These are phyloP conservation scores for Xylaria sp. DNA, from an alignment of 2,329 filamentous ascomycete genomes.

Conservation along the genomic window DNA sequence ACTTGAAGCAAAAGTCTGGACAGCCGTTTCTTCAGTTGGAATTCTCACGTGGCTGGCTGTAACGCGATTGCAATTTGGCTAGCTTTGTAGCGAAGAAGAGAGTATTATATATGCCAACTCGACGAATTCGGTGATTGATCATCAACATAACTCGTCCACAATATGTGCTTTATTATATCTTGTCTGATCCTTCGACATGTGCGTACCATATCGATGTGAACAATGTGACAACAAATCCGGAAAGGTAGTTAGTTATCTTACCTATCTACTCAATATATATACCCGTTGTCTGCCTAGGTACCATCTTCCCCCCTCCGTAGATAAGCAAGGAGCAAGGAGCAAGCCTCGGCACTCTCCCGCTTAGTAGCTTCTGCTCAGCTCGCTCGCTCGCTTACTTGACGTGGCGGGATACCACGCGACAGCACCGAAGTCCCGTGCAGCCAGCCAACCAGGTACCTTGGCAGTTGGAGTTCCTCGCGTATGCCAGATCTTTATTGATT, in stretches of 20 bases:
- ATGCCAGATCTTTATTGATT: neutral
- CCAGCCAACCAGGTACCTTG: no score
- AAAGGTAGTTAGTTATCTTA: neutral
- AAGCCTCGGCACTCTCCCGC: no score
- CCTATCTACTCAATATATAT: no score
- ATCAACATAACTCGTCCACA: neutral
- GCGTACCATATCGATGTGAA: neutral
- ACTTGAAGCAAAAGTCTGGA: neutral
- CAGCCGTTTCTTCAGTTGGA: neutral
- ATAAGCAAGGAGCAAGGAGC: no score
- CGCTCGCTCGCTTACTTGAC: no score
- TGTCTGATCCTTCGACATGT: neutral
- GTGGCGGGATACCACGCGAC: neutral
- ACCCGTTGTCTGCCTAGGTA: no score
- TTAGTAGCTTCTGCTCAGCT: no score
- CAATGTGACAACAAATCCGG: neutral
- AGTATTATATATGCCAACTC: constrained; percentile 3
- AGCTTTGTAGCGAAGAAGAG: constrained; percentile 9
- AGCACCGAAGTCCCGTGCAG: neutral
- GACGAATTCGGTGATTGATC: neutral
- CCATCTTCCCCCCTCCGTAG: neutral
- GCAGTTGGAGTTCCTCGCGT: neutral
- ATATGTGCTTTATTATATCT: neutral
- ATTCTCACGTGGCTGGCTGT: neutral
- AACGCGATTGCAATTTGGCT: neutral